Base-by-base conservation (phyloP, 2,329 filamentous ascomycete species). In the Botryotinia globosa region DNA sequence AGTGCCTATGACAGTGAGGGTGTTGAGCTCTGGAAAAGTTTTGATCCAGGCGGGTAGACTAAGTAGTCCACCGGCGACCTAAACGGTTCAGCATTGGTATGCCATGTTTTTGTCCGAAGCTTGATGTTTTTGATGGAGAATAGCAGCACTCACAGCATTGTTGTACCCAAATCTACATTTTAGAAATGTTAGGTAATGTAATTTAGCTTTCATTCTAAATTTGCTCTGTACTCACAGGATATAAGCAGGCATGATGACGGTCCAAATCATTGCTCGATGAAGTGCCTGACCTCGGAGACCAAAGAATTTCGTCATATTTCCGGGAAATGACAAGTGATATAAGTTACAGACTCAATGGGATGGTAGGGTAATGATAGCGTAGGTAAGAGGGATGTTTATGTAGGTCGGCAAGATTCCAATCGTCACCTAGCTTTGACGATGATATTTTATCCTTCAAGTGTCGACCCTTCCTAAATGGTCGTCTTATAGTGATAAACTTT, bases 231-330 rank as follows among this genome's bases (percentile, higher is more conserved):
- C 74, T 78, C 72, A 89, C 75, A 92, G 83, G 79, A 93, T 92
- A 81, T 93, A 91, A 71, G 91, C 91, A 77, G 93, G 87, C 32
- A 90, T 83, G 75, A 89, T 89, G 77, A 93, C 88, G 72, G 90
- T 90, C 81, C 88, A 86, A 34, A 72, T 67, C 70, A 72, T 72
- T 37, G 45, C 70, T 32, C 70, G 70, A 83, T 91, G 92, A 75
- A 93, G 88, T 81, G 83, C 82, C 48, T 86, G 83, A 83, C 91
- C 91, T 72, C 86, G 85, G 74, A 93, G 86, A 81, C 91, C 91
- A 22, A 72, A 48, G 77, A 91, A 88, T 78, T 87, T 93, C 72
- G 81, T 25, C 70, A 72, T 71, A 14, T 56, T 42, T 32, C n/a
- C 18, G n/a, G 18, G n/a, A n/a, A 68, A 42, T 32, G 18, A 56